Conservation (phyloP, 2,329 filamentous ascomycete genomes). For the Clonostachys rhizophaga region DNA sequence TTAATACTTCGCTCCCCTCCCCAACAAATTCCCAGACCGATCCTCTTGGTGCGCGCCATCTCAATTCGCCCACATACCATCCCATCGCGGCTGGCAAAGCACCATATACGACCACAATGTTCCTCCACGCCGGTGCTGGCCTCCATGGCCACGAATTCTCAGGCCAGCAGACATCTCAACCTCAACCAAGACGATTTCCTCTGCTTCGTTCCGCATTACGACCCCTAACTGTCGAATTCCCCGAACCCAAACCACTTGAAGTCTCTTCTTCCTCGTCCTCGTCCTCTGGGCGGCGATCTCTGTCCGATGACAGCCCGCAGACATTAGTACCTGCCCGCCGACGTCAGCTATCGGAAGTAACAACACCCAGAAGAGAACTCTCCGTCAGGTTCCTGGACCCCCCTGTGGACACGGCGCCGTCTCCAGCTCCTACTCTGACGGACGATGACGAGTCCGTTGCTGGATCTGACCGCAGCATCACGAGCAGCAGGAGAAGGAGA, state of each 20-base stretch:
- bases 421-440: constrained; percentile 23
- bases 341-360: constrained; percentile 29
- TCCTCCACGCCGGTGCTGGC: constrained; percentile 54
- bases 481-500: constrained; percentile 21
- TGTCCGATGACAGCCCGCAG: not conserved
- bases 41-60: too few relatives aligned
- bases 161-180: constrained; percentile 20
- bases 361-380: constrained; percentile 27
- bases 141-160: constrained; percentile 58
- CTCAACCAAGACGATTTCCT: constrained; percentile 26
- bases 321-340: constrained; percentile 5
- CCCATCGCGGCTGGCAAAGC: too few relatives aligned
- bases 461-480: constrained; percentile 29
- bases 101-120: constrained; percentile 32
- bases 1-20: too few relatives aligned
- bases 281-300: not conserved
- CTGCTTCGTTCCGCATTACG: constrained; percentile 30
- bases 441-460: constrained; percentile 45
- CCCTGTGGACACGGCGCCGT: constrained; percentile 11
- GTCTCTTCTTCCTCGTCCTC: constrained; percentile 1
- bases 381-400: constrained; percentile 41
- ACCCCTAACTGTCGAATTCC: not conserved
- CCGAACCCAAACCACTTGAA: constrained; percentile 11
- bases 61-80: too few relatives aligned
- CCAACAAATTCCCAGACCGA: not conserved